Evolutionary conservation across 2,329 filamentous ascomycete species (phyloP).

Genomic region (Botryotinia narcissicola): DNA sequence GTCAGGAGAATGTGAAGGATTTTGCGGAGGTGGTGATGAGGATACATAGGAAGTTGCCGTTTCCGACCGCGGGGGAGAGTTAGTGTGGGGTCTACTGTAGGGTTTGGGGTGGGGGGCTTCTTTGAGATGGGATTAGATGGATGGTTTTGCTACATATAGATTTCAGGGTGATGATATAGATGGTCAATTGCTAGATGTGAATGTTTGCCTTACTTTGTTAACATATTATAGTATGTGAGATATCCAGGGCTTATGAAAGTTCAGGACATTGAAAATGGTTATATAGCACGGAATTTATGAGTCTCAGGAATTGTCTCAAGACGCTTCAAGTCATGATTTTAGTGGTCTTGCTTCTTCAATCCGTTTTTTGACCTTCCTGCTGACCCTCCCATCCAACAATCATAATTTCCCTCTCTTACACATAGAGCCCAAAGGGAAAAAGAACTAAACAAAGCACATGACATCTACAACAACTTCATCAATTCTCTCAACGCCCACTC

Average conservation of each 20-base stretch:
- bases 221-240: neutral
- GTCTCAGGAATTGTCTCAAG: neutral
- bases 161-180: neutral
- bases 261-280: neutral
- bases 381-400: neutral
- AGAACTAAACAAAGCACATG: neutral
- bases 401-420: neutral
- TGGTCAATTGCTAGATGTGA: neutral
- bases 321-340: neutral
- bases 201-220: neutral
- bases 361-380: neutral
- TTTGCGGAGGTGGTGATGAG: slow-evolving; percentile 16
- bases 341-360: neutral
- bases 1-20: slow-evolving; percentile 60
- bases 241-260: too few species aligned
- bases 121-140: neutral
- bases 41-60: slow-evolving; percentile 17
- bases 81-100: neutral
- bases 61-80: slow-evolving; percentile 4
- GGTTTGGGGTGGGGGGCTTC: too few species aligned
- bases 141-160: neutral
- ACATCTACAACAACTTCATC: neutral
- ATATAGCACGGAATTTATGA: neutral
- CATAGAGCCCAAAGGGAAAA: neutral
- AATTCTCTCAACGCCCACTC: neutral